phyloP scores from a whole-genome alignment of 2,329 filamentous ascomycete genomes.

The Fusarium sp. region DNA sequence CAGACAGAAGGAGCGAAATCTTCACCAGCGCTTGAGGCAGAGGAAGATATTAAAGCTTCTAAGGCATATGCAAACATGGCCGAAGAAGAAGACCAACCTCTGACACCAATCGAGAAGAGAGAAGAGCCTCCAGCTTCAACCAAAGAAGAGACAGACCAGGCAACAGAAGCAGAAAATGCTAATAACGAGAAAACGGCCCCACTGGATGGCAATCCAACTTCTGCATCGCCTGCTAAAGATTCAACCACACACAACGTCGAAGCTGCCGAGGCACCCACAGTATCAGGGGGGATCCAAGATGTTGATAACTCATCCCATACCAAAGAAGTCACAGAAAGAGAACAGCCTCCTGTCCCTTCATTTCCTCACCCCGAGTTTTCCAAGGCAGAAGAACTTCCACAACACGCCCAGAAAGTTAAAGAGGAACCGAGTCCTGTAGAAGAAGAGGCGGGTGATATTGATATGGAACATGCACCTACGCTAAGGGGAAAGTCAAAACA shows the following conservation, averaged over 20 bases:
- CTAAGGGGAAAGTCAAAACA: background rate
- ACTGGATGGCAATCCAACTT: background rate
- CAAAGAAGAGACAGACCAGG: background rate
- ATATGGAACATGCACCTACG: slow-evolving; percentile 3
- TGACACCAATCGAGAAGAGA: background rate
- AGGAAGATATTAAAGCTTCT: too few relatives aligned
- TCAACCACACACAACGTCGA: slow-evolving; percentile 17
- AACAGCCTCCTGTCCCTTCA: background rate
- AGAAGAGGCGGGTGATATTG: slow-evolving; percentile 14
- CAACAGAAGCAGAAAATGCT: background rate
- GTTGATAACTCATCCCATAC: background rate
- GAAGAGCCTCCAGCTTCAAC: background rate
- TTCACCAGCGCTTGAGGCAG: background rate
- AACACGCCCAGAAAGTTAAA: background rate
- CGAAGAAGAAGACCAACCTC: slow-evolving; percentile 1
- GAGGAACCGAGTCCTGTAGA: background rate
- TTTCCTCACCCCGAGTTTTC: background rate
- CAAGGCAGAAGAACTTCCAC: background rate
- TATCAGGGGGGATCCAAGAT: background rate
- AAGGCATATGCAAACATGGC: too few relatives aligned
- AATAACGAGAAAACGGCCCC: background rate
- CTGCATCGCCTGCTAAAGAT: background rate
- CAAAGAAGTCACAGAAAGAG: background rate
- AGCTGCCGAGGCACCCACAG: background rate
- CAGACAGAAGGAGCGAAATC: background rate